A percentile compares a stretch with the other conserved stretches of the same genome.
Evolutionary conservation across 140 eudicot species (phyloP).

Genomic region (Stevia rebaudiana): DNA sequence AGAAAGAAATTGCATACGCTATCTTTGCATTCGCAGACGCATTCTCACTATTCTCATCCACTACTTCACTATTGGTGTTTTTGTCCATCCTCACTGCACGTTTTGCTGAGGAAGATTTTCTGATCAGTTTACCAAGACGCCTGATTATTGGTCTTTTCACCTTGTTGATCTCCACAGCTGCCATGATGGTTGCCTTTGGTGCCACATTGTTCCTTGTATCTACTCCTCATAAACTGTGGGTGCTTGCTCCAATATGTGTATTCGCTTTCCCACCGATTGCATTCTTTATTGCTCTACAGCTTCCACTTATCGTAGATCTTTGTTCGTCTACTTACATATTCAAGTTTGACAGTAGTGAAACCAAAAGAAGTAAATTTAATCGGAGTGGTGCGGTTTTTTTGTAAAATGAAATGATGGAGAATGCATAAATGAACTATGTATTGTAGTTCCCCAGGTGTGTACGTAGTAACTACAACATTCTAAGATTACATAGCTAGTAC

Average conservation of each 20-base stretch:
- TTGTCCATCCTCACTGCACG: constrained; percentile 21
- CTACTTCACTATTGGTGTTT: neutral
- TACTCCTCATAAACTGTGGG: neutral
- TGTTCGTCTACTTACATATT: neutral
- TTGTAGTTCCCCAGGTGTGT: no score
- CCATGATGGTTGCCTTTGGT: constrained; percentile 19
- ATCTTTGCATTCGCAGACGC: neutral
- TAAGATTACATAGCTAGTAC: no score
- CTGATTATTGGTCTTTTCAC: constrained; percentile 26
- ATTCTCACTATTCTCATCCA: constrained; percentile 1
- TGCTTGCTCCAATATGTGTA: neutral
- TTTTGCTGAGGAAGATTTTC: constrained; percentile 26
- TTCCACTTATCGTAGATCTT: neutral
- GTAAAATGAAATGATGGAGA: no score
- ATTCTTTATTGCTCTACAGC: neutral
- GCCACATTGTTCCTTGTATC: constrained; percentile 11
- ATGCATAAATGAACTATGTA: no score
- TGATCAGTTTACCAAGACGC: constrained; percentile 22
- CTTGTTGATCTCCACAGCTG: constrained; percentile 24
- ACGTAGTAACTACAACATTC: no score
- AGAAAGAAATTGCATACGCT: neutral
- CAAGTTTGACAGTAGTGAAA: neutral
- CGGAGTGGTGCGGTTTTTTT: no score
- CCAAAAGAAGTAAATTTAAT: no score
- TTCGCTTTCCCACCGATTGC: neutral